Evolutionary conservation across 2,329 filamentous ascomycete genomes (phyloP).

Genomic region (Fusarium sp.): DNA sequence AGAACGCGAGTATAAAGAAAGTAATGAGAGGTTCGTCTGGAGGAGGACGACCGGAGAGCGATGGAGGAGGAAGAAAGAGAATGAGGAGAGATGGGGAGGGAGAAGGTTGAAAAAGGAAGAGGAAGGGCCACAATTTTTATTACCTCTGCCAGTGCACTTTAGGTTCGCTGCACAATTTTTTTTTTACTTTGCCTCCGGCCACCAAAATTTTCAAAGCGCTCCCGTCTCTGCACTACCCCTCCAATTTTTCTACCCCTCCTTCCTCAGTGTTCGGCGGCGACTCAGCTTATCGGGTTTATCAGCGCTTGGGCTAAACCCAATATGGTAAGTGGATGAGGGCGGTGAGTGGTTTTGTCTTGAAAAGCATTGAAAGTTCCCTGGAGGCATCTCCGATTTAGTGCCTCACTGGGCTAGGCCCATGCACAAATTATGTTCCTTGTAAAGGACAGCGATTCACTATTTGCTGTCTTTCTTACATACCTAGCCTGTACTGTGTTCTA

Average conservation of each 20-base stretch:
- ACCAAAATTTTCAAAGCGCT: conserved; percentile 30
- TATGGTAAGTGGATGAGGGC: conserved; percentile 40
- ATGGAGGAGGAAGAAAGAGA: conserved; percentile 52
- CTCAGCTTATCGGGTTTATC: conserved; percentile 52
- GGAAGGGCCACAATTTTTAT: conserved; percentile 46
- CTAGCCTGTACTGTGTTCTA: not conserved
- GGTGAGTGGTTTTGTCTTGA: conserved; percentile 42
- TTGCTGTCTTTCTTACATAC: not conserved
- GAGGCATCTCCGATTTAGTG: conserved; percentile 35
- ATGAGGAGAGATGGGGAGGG: conserved; percentile 47
- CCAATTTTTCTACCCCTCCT: conserved; percentile 38
- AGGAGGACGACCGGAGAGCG: conserved; percentile 57
- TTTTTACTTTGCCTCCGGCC: conserved; percentile 34
- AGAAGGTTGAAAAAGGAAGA: conserved; percentile 47
- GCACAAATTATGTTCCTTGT: conserved; percentile 38
- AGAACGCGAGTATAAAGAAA: conserved; percentile 43
- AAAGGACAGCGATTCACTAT: conserved; percentile 27
- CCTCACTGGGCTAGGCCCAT: conserved; percentile 38
- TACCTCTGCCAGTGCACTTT: conserved; percentile 37
- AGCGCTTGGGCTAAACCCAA: conserved; percentile 36
- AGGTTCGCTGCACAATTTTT: conserved; percentile 40
- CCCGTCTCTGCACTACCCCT: conserved; percentile 37
- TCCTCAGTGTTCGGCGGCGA: conserved; percentile 36
- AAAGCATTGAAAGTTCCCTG: conserved; percentile 22
- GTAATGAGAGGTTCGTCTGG: conserved; percentile 55